phyloP scores from a whole-genome alignment of 2,329 filamentous ascomycete genomes.

The Stachybotrys echinatus region DNA sequence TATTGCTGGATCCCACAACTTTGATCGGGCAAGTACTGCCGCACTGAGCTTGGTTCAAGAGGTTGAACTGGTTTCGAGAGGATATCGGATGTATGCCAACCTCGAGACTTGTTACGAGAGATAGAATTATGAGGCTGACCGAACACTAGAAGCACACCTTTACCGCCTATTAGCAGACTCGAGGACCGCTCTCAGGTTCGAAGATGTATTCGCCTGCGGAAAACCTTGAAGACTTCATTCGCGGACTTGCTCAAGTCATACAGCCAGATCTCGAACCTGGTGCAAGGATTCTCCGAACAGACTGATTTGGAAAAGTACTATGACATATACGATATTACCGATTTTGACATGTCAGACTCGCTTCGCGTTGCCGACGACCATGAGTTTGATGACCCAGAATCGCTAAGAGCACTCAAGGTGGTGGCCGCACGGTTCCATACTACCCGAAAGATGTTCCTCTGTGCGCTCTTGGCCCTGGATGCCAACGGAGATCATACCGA shows the following conservation, averaged over 20 bases:
- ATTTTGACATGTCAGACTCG: conserved; percentile 68
- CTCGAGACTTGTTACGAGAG: conserved; percentile 26
- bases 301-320: conserved; percentile 87
- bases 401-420: conserved; percentile 74
- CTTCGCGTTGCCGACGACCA: conserved; percentile 57
- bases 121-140: conserved; percentile 1
- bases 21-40: conserved; percentile 71
- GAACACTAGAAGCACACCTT: conserved; percentile 65
- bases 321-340: conserved; percentile 78
- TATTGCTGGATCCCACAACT: conserved; percentile 70
- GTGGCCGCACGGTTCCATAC: conserved; percentile 76
- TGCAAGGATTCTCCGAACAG: conserved; percentile 71
- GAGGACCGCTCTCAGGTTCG: conserved; percentile 77
- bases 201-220: conserved; percentile 75
- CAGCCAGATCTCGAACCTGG: conserved; percentile 59
- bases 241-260: conserved; percentile 66
- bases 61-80: conserved; percentile 89
- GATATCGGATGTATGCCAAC: conserved; percentile 76
- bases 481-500: conserved; percentile 74
- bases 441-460: conserved; percentile 78
- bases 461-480: conserved; percentile 82
- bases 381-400: conserved; percentile 72
- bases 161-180: conserved; percentile 87
- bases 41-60: conserved; percentile 83
- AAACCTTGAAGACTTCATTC: conserved; percentile 66